Conservation (phyloP, 345 rosid genomes). For the Alliaria petiolata region DNA sequence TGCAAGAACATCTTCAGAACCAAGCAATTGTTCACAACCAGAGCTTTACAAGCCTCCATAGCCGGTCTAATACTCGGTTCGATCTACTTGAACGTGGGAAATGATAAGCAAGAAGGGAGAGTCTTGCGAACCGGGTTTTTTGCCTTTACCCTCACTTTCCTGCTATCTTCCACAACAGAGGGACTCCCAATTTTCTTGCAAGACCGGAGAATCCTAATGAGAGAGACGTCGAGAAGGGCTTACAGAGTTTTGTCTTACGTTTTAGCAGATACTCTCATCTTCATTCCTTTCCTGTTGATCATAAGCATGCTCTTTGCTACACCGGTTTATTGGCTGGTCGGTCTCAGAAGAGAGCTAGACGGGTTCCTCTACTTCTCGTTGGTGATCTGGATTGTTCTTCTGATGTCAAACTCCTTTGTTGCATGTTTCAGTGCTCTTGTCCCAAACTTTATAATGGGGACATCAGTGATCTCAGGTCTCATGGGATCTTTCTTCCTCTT, state of each 20-base stretch:
- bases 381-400: constrained; percentile 61
- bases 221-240: constrained; percentile 80
- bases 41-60: constrained; percentile 65
- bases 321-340: constrained; percentile 89
- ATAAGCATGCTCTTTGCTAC: constrained; percentile 59
- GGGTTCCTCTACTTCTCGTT: constrained; percentile 71
- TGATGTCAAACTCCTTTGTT: constrained; percentile 84
- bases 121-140: constrained; percentile 68
- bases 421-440: constrained; percentile 92
- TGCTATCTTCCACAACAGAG: constrained; percentile 84
- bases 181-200: constrained; percentile 84
- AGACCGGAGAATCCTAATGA: constrained; percentile 72
- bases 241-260: constrained; percentile 69
- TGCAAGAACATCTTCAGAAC: constrained; percentile 82
- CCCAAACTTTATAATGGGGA: constrained; percentile 93
- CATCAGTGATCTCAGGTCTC: constrained; percentile 78
- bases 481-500: constrained; percentile 95
- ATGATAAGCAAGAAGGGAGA: constrained; percentile 39
- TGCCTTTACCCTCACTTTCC: constrained; percentile 81
- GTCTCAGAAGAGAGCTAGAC: constrained; percentile 50
- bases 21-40: constrained; percentile 67
- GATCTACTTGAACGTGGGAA: constrained; percentile 62
- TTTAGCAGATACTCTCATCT: constrained; percentile 59
- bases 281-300: constrained; percentile 70
- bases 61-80: constrained; percentile 76